Percentiles rank a stretch among this genome's conserved stretches.
phyloP scores from a whole-genome alignment of 352 stramenopile genomes.

The Globisporangium spiculum region DNA sequence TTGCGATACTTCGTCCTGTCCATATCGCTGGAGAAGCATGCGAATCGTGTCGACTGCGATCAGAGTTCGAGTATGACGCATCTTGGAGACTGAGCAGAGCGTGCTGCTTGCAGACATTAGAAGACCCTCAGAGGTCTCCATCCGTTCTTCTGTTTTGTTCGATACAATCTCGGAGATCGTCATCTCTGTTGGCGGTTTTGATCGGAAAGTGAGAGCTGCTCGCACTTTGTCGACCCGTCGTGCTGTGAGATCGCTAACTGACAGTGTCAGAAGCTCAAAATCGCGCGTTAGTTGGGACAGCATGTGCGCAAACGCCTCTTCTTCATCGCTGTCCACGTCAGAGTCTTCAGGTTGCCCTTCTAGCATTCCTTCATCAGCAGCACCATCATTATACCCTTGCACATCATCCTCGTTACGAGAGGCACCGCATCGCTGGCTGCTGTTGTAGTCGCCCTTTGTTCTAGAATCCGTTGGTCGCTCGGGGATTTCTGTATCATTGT shows the following conservation, averaged over 20 bases:
- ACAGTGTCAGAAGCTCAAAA: conserved; percentile 7
- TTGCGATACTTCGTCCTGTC: background rate
- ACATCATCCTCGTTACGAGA: background rate
- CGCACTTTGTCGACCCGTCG: conserved; percentile 9
- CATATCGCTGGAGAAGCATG: conserved; percentile 14
- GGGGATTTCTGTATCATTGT: background rate
- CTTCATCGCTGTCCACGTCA: background rate
- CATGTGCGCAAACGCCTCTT: conserved; percentile 15
- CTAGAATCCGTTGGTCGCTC: background rate
- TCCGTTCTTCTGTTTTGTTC: background rate
- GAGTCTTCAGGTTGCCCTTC: background rate
- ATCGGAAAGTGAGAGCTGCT: background rate
- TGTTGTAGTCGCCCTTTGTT: background rate
- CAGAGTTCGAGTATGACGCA: conserved; percentile 16
- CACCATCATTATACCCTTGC: background rate
- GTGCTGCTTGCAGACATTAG: background rate
- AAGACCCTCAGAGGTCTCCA: background rate
- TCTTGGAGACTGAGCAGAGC: background rate
- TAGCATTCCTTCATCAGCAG: background rate
- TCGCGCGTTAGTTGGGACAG: conserved; percentile 6
- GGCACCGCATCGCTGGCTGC: background rate
- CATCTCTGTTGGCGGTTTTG: background rate
- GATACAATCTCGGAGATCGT: background rate
- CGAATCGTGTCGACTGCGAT: conserved; percentile 20
- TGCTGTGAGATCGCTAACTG: background rate